Evolutionary conservation across 495 filamentous ascomycete species (phyloP).

Genomic region (Neurospora cerealis): DNA sequence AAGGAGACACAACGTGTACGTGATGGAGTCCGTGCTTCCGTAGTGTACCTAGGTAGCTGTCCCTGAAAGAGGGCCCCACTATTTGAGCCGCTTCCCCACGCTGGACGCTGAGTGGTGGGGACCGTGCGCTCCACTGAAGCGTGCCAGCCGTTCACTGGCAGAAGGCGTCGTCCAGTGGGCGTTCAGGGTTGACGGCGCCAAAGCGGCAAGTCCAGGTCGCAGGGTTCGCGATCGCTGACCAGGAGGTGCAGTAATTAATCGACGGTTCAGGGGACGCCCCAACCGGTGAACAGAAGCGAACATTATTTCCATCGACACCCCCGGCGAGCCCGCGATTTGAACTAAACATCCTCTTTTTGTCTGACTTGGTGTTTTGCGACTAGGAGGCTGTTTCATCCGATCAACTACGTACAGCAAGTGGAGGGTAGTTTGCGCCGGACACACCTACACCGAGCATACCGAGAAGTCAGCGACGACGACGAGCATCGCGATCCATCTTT

Average conservation of each 20-base stretch:
- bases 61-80: background rate
- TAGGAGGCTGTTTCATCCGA: background rate
- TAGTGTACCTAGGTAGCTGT: too few species aligned
- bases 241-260: background rate
- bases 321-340: background rate
- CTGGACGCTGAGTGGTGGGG: background rate
- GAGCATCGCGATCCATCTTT: background rate
- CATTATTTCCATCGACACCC: background rate
- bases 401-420: background rate
- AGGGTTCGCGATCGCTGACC: background rate
- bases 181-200: background rate
- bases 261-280: background rate
- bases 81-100: background rate
- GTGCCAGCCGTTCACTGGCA: background rate
- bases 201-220: background rate
- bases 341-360: background rate
- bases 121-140: background rate
- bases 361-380: background rate
- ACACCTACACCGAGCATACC: background rate
- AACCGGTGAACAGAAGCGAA: background rate
- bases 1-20: conserved; percentile 3
- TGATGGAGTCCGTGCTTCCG: conserved; percentile 6
- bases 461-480: background rate
- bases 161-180: background rate
- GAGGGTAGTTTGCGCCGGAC: background rate